Percentiles rank a stretch among this genome's conserved stretches.
phyloP scores from a whole-genome alignment of 768 basidiomycete species.

The Termitomyces sp. region DNA sequence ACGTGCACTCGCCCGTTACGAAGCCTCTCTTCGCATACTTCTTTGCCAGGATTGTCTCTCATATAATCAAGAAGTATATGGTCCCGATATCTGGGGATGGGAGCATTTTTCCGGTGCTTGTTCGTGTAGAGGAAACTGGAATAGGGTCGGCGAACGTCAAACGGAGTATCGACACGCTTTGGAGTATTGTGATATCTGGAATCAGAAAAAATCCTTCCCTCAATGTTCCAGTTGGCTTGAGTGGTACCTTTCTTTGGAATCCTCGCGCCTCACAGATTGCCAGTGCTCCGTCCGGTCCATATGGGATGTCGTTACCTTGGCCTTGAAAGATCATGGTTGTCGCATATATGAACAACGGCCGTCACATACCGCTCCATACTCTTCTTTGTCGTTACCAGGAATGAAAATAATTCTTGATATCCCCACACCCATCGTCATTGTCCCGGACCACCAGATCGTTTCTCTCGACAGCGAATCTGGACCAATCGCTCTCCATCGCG shows the following conservation, averaged over 20 bases:
- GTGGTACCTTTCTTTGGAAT: slow-evolving; percentile 36
- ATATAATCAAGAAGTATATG: slow-evolving; percentile 50
- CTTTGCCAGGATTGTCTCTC: slow-evolving; percentile 45
- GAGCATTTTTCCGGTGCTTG: slow-evolving; percentile 46
- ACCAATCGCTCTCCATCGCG: slow-evolving; percentile 13
- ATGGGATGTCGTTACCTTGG: slow-evolving; percentile 35
- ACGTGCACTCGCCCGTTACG: slow-evolving; percentile 34
- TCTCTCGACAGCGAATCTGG: neutral
- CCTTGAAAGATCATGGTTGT: slow-evolving; percentile 40
- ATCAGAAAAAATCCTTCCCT: slow-evolving; percentile 24
- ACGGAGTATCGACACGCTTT: slow-evolving; percentile 1
- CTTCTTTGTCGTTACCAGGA: slow-evolving; percentile 5
- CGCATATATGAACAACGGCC: slow-evolving; percentile 19
- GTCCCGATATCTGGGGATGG: slow-evolving; percentile 48
- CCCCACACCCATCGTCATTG: slow-evolving; percentile 14
- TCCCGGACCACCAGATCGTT: slow-evolving; percentile 5
- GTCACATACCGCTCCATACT: neutral
- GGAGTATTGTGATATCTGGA: slow-evolving; percentile 4
- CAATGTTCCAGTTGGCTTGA: slow-evolving; percentile 43
- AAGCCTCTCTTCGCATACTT: slow-evolving; percentile 29
- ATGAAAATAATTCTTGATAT: slow-evolving; percentile 8
- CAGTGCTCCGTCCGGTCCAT: slow-evolving; percentile 22
- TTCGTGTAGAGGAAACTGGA: slow-evolving; percentile 27
- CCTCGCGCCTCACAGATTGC: slow-evolving; percentile 12
- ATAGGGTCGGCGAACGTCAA: neutral